Conservation (phyloP, 2,329 filamentous ascomycete genomes). For the Orbilia blumenaviensis region DNA sequence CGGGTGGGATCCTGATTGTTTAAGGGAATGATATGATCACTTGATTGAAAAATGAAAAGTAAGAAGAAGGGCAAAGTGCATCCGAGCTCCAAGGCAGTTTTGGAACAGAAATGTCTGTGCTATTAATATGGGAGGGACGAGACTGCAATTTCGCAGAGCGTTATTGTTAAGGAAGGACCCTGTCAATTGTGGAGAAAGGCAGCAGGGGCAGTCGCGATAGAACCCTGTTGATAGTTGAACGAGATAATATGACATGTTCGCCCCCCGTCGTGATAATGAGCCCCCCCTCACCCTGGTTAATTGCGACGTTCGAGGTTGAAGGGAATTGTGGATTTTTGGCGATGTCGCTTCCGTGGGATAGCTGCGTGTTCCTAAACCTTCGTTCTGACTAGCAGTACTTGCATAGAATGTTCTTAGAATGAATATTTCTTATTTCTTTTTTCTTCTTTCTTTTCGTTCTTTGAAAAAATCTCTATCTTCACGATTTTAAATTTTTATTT, state of each 20-base stretch:
- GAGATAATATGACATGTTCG: conserved; percentile 15
- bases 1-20: neutral
- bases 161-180: conserved; percentile 50
- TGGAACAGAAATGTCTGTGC: conserved; percentile 4
- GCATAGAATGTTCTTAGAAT: neutral
- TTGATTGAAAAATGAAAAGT: conserved; percentile 2
- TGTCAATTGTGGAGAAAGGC: conserved; percentile 31
- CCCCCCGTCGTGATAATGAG: conserved; percentile 5
- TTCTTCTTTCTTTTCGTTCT: neutral
- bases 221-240: neutral
- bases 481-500: too few species aligned
- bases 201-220: conserved; percentile 8
- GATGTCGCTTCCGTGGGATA: conserved; percentile 29
- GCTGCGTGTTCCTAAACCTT: neutral
- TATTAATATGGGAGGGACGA: conserved; percentile 6
- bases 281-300: neutral
- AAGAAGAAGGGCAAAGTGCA: neutral
- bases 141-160: conserved; percentile 38
- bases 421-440: conserved; percentile 9
- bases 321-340: neutral
- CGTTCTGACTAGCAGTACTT: too few species aligned
- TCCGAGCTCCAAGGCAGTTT: conserved; percentile 9
- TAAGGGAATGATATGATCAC: neutral
- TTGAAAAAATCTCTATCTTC: neutral
- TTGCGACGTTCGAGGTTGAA: neutral